These are phyloP conservation scores for Stagonosporopsis chrysanthemi DNA, from an alignment of 2,329 filamentous ascomycete genomes.

Conservation along the genomic window DNA sequence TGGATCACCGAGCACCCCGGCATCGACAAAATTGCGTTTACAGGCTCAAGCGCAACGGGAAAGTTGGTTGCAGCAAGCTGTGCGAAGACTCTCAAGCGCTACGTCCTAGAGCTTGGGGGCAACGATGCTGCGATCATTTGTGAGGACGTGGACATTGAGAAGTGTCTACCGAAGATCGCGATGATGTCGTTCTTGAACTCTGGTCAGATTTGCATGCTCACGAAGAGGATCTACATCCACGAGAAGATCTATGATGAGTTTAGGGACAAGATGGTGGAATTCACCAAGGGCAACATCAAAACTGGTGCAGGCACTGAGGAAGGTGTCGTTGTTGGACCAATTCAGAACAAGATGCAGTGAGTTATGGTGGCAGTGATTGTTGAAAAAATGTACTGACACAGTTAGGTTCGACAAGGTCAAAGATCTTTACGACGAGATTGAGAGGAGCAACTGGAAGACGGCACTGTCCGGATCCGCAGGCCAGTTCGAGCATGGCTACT, in stretches of 20 bases:
- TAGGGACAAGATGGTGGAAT: conserved; percentile 51
- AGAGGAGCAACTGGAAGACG: conserved; percentile 60
- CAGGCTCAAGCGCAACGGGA: conserved; percentile 66
- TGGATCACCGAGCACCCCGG: conserved; percentile 65
- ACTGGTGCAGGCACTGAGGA: conserved; percentile 39
- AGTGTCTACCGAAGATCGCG: conserved; percentile 46
- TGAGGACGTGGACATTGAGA: conserved; percentile 59
- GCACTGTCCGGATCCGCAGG: conserved; percentile 54
- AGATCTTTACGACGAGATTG: conserved; percentile 62
- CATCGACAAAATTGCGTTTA: conserved; percentile 70
- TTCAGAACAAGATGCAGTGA: conserved; percentile 37
- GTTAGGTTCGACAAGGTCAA: conserved; percentile 63
- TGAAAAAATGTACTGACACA: background rate
- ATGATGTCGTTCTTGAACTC: conserved; percentile 62
- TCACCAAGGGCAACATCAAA: conserved; percentile 52
- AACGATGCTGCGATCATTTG: conserved; percentile 68
- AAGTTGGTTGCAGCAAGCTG: conserved; percentile 65
- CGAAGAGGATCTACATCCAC: conserved; percentile 45
- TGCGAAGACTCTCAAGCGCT: conserved; percentile 64
- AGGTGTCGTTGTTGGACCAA: conserved; percentile 39
- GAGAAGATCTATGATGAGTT: conserved; percentile 45
- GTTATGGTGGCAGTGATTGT: background rate
- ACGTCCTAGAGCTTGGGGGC: conserved; percentile 68
- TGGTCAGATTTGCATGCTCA: conserved; percentile 56
- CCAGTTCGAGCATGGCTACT: conserved; percentile 57